Percentiles rank a stretch among this genome's conserved stretches.
phyloP scores from a whole-genome alignment of 805 yeast genomes.

The Hanseniaspora occidentalis region DNA sequence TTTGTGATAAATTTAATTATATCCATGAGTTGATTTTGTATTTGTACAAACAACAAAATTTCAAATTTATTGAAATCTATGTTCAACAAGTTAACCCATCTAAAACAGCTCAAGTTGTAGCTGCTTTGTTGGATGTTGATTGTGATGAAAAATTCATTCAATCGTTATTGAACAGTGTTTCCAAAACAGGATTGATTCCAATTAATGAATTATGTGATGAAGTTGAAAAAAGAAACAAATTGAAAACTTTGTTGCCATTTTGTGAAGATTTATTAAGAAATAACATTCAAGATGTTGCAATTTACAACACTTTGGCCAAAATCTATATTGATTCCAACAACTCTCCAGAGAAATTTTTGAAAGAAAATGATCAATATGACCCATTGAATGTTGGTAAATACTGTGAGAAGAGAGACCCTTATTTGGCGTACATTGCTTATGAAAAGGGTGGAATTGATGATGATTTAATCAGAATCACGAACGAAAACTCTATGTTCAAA shows the following conservation, averaged over 20 bases:
- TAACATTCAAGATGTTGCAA: conserved; percentile 82
- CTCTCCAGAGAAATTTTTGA: conserved; percentile 92
- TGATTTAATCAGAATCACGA: conserved; percentile 83
- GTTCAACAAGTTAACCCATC: conserved; percentile 96
- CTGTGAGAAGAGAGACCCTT: conserved; percentile 99
- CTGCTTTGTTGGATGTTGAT: conserved; percentile 92
- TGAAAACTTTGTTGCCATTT: conserved; percentile 84
- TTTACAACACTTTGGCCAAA: conserved; percentile 90
- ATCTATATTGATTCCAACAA: conserved; percentile 96
- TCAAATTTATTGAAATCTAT: conserved; percentile 93
- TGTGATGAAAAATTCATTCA: conserved; percentile 87
- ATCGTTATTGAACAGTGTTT: conserved; percentile 43
- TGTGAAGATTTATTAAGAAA: conserved; percentile 76
- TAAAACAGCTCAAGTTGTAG: conserved; percentile 92
- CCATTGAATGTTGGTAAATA: conserved; percentile 93
- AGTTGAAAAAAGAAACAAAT: conserved; percentile 92
- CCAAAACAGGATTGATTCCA: conserved; percentile 92
- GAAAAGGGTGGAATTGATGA: conserved; percentile 89
- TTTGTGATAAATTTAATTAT: conserved; percentile 83
- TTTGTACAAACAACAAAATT: conserved; percentile 88
- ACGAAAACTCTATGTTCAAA: conserved; percentile 95
- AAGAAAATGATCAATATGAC: conserved; percentile 81
- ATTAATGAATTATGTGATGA: conserved; percentile 78
- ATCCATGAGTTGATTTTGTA: conserved; percentile 89
- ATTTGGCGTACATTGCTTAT: conserved; percentile 92